Base-by-base conservation (phyloP, 345 rosid species). In the Salix exigua region DNA sequence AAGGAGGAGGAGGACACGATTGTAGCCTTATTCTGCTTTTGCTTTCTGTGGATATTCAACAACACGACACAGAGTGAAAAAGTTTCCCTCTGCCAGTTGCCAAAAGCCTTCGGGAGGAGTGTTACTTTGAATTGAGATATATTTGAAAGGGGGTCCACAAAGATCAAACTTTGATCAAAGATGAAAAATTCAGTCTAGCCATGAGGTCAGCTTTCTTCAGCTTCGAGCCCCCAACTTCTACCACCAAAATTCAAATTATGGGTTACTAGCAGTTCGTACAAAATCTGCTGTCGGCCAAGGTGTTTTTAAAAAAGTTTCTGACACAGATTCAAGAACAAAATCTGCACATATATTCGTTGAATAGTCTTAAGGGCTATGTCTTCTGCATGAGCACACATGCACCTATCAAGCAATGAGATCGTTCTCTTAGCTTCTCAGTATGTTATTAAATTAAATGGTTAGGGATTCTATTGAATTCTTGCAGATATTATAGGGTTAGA, bases 161-260 rank as follows among this genome's bases (percentile, higher is more conserved):
- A n/a, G 62, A 23, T 55, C 62, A n/a, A 23, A 23, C 58, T 18
- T 18, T 2, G 2, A 19, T 19, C 19, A 51, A 19, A 51, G 44
- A 61, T n/a, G 66, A 21, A n/a, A 30, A 69, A 17, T 71, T 71
- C 73, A 71, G 33, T 68, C n/a, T 19, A 23, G 46, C 72, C 13
- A 66, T 50, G 61, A 33, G 74, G 23, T 73, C 35, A 73, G 75
- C 46, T 71, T 53, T 71, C 63, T 14, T 21, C 71, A 46, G 71
- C 71, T 75, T 68, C 72, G 73, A 75, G 73, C 73, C 78, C 73
- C 78, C 19, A 25, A 50, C 35, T 48, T 35, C 5, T 23, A 4
- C 4, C 50, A 66, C 35, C 77, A 23, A 11, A 26, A 18, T 44
- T 73, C 60, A 26, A 62, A 28, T 75, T 30, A 31, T 66, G 60